Conservation (phyloP, 768 basidiomycete genomes). For the Mycena olivaceomarginata region DNA sequence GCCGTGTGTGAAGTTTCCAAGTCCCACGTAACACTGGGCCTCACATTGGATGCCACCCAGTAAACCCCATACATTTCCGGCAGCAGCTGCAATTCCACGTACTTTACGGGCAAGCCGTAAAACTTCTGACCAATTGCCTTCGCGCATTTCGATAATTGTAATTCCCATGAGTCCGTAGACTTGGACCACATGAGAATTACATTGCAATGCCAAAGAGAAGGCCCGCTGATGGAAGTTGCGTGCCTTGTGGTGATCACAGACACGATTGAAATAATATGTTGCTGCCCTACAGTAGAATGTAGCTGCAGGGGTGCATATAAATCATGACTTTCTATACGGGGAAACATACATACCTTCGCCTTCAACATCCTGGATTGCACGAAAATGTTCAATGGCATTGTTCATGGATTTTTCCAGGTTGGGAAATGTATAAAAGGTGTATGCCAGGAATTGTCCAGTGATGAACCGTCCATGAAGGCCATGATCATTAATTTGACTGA, state of each 20-base stretch:
- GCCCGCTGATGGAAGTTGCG: background rate
- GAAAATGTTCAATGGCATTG: background rate
- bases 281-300: background rate
- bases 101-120: background rate
- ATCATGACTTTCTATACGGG: too few relatives aligned
- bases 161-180: conserved; percentile 2
- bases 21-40: background rate
- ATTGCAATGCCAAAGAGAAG: conserved; percentile 12
- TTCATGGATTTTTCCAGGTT: background rate
- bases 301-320: background rate
- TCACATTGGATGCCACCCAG: background rate
- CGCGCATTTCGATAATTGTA: background rate
- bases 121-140: background rate
- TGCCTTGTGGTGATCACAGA: background rate
- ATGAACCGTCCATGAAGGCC: conserved; percentile 11
- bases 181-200: background rate
- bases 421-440: background rate
- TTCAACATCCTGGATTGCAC: background rate
- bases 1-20: background rate
- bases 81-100: background rate
- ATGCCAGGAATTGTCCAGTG: background rate
- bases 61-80: background rate
- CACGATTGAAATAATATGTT: background rate
- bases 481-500: background rate
- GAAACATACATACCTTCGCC: background rate